Percentiles rank a stretch among this genome's conserved stretches.
Conservation (phyloP, 352 stramenopile genomes). For the Phytopythium litorale region DNA sequence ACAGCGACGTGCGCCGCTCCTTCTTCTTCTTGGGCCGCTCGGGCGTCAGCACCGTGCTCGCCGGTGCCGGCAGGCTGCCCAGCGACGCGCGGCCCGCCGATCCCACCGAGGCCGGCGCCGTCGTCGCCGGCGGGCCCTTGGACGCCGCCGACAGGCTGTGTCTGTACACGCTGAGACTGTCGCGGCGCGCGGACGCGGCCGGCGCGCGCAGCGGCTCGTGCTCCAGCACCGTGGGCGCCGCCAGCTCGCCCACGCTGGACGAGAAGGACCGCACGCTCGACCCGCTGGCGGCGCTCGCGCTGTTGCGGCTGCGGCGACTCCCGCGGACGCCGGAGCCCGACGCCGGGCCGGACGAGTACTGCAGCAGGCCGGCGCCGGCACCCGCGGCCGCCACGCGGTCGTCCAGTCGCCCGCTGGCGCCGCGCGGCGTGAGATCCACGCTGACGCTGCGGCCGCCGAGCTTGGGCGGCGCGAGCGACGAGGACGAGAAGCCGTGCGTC, state of each 20-base stretch:
- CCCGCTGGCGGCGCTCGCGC: not conserved
- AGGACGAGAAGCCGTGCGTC: slow-evolving; percentile 16
- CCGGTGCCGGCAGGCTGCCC: not conserved
- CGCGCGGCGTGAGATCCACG: slow-evolving; percentile 16
- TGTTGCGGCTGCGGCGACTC: slow-evolving; percentile 5
- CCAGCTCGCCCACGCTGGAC: slow-evolving; percentile 5
- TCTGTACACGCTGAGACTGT: slow-evolving; percentile 12
- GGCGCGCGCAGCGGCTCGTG: not conserved
- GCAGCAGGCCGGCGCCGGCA: not conserved
- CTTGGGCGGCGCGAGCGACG: slow-evolving; percentile 20
- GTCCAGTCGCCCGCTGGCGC: slow-evolving; percentile 15
- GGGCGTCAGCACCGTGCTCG: slow-evolving; percentile 13
- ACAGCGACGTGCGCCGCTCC: slow-evolving; percentile 35
- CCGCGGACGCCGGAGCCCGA: slow-evolving; percentile 5
- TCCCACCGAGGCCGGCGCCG: not conserved
- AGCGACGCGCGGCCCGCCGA: slow-evolving; percentile 1
- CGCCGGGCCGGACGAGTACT: not conserved
- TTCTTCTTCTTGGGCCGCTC: slow-evolving; percentile 29
- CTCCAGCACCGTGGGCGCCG: slow-evolving; percentile 2
- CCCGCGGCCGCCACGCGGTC: not conserved
- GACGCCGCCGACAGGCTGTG: slow-evolving; percentile 5
- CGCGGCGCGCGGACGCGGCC: not conserved
- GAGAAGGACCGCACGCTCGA: slow-evolving; percentile 2
- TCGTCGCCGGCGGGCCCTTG: not conserved
- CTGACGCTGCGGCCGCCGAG: slow-evolving; percentile 29